Percentiles rank a stretch among this genome's conserved stretches.
Evolutionary conservation across 768 basidiomycete species (phyloP).

Genomic region (Piloderma croceum): DNA sequence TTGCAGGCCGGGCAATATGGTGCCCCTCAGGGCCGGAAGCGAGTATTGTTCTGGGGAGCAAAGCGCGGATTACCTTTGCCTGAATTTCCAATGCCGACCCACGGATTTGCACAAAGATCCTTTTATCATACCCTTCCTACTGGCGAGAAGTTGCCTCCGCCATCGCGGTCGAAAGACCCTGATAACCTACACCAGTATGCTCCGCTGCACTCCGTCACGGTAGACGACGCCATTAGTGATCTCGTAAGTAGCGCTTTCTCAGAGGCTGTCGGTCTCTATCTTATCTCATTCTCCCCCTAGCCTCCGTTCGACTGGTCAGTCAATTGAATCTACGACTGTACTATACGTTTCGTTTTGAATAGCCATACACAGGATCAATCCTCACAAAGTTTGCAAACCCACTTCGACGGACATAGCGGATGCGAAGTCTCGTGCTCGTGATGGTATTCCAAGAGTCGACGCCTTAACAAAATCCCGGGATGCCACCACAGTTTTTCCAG

Average conservation of each 20-base stretch:
- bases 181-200: slow-evolving; percentile 46
- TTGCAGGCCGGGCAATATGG: slow-evolving; percentile 72
- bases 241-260: slow-evolving; percentile 41
- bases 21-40: slow-evolving; percentile 58
- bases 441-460: slow-evolving; percentile 42
- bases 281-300: slow-evolving; percentile 26
- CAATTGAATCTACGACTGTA: slow-evolving; percentile 4
- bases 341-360: not conserved
- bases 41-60: slow-evolving; percentile 68
- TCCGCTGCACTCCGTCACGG: slow-evolving; percentile 52
- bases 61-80: slow-evolving; percentile 53
- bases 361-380: slow-evolving; percentile 45
- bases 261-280: slow-evolving; percentile 5
- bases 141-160: slow-evolving; percentile 34
- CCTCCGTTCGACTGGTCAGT: slow-evolving; percentile 66
- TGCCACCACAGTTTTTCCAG: slow-evolving; percentile 28
- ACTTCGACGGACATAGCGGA: slow-evolving; percentile 32
- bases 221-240: slow-evolving; percentile 64
- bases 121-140: slow-evolving; percentile 39
- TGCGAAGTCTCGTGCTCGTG: slow-evolving; percentile 31
- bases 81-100: slow-evolving; percentile 58
- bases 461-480: slow-evolving; percentile 25
- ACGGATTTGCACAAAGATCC: slow-evolving; percentile 37
- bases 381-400: slow-evolving; percentile 35
- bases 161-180: slow-evolving; percentile 38